Conservation (phyloP, 306 rosid genomes). For the Aeschynomene evenia region DNA sequence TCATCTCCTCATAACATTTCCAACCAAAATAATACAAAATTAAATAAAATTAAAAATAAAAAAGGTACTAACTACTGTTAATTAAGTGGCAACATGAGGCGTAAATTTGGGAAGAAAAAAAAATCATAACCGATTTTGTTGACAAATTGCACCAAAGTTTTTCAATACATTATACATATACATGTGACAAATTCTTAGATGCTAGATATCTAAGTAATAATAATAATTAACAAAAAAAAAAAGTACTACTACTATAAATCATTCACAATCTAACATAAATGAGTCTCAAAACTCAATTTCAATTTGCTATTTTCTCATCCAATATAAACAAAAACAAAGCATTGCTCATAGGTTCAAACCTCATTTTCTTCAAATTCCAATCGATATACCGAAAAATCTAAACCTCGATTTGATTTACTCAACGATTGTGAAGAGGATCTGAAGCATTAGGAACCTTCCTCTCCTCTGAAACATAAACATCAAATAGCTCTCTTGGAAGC, state of each 20-base stretch:
- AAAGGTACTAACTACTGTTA: background rate
- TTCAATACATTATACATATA: background rate
- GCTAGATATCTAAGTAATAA: background rate
- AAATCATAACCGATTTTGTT: slow-evolving; percentile 27
- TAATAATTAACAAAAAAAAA: background rate
- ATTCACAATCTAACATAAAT: background rate
- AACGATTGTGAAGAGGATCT: slow-evolving; percentile 95
- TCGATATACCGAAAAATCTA: background rate
- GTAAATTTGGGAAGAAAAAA: slow-evolving; percentile 25
- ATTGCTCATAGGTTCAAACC: too few relatives aligned
- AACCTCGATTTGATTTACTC: slow-evolving; percentile 23
- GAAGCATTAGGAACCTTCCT: slow-evolving; percentile 89
- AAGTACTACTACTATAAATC: background rate
- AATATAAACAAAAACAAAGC: too few relatives aligned
- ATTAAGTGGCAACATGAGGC: slow-evolving; percentile 11
- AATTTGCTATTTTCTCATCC: background rate
- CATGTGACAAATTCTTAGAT: background rate
- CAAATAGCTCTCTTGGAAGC: slow-evolving; percentile 34
- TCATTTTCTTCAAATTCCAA: slow-evolving; percentile 9
- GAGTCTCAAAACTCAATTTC: background rate
- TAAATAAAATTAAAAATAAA: background rate
- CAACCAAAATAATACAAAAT: too few relatives aligned
- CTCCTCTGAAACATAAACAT: slow-evolving; percentile 52
- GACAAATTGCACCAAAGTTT: slow-evolving; percentile 29
- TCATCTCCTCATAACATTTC: slow-evolving; percentile 23